Evolutionary conservation across 352 stramenopile species (phyloP).

Genomic region (Pythium guiyangense): DNA sequence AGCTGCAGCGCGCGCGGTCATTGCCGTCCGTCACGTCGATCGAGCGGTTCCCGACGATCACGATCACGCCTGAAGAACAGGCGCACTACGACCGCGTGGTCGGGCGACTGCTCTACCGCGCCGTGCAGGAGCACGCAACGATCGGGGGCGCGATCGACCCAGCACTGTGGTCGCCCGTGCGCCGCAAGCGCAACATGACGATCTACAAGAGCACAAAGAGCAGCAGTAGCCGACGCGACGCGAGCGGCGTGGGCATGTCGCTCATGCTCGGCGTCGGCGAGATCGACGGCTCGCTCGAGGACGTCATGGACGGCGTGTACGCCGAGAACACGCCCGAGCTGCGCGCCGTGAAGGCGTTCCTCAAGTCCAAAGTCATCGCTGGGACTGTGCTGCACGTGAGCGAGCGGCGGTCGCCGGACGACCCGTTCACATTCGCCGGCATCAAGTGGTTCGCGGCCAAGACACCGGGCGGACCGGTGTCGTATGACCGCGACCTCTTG

Average conservation of each 20-base stretch:
- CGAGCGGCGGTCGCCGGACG: constrained; percentile 22
- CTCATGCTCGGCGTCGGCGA: constrained; percentile 11
- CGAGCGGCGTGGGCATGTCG: constrained; percentile 3
- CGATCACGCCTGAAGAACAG: not conserved
- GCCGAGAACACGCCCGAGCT: constrained; percentile 36
- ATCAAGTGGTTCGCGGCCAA: constrained; percentile 40
- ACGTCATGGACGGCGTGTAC: constrained; percentile 46
- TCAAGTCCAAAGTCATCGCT: constrained; percentile 31
- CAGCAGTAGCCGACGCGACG: not conserved
- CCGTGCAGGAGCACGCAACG: constrained; percentile 10
- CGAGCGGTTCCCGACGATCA: not conserved
- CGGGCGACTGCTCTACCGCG: not conserved
- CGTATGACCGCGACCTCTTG: constrained; percentile 27
- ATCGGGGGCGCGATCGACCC: constrained; percentile 11
- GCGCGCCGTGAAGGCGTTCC: constrained; percentile 25
- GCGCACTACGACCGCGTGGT: constrained; percentile 8
- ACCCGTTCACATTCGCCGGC: constrained; percentile 38
- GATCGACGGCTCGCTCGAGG: constrained; percentile 12
- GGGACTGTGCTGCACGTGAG: constrained; percentile 24
- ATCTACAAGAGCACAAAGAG: constrained; percentile 2
- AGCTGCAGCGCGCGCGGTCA: not conserved
- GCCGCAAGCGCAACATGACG: constrained; percentile 14
- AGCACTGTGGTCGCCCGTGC: constrained; percentile 13
- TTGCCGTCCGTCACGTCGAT: not conserved
- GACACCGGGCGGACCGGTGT: constrained; percentile 17